These are phyloP conservation scores for Sporothrix brunneoviolacea DNA, from an alignment of 2,329 filamentous ascomycete species.

Conservation along the genomic window DNA sequence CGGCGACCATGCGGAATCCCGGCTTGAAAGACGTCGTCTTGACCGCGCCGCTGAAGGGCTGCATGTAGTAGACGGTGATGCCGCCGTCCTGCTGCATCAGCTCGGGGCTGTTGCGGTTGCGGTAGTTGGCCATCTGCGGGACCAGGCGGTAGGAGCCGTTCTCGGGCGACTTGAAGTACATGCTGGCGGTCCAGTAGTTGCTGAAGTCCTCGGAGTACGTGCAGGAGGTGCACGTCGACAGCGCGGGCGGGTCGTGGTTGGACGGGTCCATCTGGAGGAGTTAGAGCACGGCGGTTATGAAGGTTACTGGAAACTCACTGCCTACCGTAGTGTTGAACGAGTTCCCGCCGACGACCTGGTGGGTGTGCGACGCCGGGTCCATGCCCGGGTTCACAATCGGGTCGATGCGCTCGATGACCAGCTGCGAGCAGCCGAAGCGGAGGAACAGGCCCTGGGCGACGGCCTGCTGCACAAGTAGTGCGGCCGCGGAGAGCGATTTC, in stretches of 20 bases:
- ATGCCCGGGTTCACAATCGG: slow-evolving; percentile 21
- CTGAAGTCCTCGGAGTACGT: slow-evolving; percentile 28
- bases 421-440: slow-evolving; percentile 26
- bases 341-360: slow-evolving; percentile 19
- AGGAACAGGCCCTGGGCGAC: slow-evolving; percentile 21
- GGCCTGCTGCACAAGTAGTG: neutral
- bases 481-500: neutral
- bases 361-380: slow-evolving; percentile 20
- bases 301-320: too few relatives aligned
- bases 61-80: slow-evolving; percentile 30
- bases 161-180: slow-evolving; percentile 20
- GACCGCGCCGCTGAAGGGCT: slow-evolving; percentile 16
- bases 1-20: neutral
- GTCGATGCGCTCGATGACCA: slow-evolving; percentile 24
- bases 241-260: slow-evolving; percentile 14
- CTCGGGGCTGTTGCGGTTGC: slow-evolving; percentile 16
- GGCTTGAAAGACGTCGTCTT: slow-evolving; percentile 31
- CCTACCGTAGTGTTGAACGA: slow-evolving; percentile 10
- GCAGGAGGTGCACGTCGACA: slow-evolving; percentile 28
- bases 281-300: too few relatives aligned
- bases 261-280: slow-evolving; percentile 23
- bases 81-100: slow-evolving; percentile 22
- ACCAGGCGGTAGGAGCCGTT: slow-evolving; percentile 21
- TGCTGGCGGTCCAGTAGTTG: slow-evolving; percentile 29
- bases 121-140: slow-evolving; percentile 21